phyloP scores from a whole-genome alignment of 345 rosid species.

The Murraya paniculata region DNA sequence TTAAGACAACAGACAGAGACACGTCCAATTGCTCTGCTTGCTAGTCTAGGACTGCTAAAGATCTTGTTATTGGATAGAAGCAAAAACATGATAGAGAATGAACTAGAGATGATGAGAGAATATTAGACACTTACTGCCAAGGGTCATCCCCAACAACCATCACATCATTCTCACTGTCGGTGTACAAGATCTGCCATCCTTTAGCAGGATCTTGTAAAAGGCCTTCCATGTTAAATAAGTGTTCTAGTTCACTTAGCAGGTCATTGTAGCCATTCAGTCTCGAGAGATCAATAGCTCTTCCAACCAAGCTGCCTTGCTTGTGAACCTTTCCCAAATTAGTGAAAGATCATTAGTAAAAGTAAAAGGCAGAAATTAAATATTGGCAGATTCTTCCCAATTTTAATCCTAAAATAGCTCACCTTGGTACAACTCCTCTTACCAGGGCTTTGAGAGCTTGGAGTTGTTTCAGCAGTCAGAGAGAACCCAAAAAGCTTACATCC shows the following conservation, averaged over 20 bases:
- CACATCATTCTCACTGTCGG: constrained; percentile 85
- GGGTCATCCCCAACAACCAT: constrained; percentile 96
- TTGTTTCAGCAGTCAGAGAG: constrained; percentile 54
- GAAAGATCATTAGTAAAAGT: constrained; percentile 3
- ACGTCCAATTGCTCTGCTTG: background rate
- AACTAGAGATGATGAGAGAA: background rate
- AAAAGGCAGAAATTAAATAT: constrained; percentile 3
- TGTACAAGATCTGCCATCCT: constrained; percentile 87
- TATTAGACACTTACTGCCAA: constrained; percentile 73
- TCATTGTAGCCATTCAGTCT: constrained; percentile 67
- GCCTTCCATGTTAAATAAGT: constrained; percentile 82
- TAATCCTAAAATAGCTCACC: constrained; percentile 40
- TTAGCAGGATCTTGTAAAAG: constrained; percentile 63
- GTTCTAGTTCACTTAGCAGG: constrained; percentile 70
- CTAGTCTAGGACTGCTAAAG: background rate
- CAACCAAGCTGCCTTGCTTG: constrained; percentile 94
- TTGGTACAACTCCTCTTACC: constrained; percentile 92
- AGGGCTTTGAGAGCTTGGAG: constrained; percentile 50
- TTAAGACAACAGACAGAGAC: background rate
- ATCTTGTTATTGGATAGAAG: background rate
- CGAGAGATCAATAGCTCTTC: constrained; percentile 87
- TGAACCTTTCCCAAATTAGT: constrained; percentile 57
- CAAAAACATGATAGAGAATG: background rate
- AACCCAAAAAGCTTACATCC: constrained; percentile 89
- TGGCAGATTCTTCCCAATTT: constrained; percentile 8